Percentiles rank a stretch among this genome's conserved stretches.
phyloP scores from a whole-genome alignment of 805 yeast species.

The Saccharomycopsis schoenii region DNA sequence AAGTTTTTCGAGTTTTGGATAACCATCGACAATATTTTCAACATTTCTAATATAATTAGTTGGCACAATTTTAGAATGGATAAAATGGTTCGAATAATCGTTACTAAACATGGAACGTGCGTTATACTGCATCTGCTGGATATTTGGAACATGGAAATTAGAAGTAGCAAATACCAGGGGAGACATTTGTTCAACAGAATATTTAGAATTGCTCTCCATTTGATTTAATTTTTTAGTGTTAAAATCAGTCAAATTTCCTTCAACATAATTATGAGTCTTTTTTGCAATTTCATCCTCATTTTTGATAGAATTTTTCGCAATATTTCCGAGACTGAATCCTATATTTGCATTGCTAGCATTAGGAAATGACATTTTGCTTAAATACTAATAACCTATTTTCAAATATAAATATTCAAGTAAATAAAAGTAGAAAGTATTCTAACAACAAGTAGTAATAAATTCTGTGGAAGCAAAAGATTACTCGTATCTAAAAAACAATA shows the following conservation, averaged over 20 bases:
- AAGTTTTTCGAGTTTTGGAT: slow-evolving; percentile 69
- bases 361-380: neutral
- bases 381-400: neutral
- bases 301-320: neutral
- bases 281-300: neutral
- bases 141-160: neutral
- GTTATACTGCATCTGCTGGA: neutral
- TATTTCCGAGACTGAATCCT: neutral
- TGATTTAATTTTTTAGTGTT: neutral
- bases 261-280: neutral
- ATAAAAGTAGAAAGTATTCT: neutral
- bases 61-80: slow-evolving; percentile 56
- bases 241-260: neutral
- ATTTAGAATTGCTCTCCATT: too few species aligned
- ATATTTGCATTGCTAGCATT: neutral
- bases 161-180: neutral
- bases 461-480: neutral
- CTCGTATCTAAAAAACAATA: neutral
- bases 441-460: neutral
- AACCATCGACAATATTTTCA: slow-evolving; percentile 63
- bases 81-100: slow-evolving; percentile 62
- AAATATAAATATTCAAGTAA: neutral
- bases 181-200: neutral
- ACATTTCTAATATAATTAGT: slow-evolving; percentile 56
- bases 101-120: slow-evolving; percentile 32